Percentiles rank a stretch among this genome's conserved stretches.
phyloP scores from a whole-genome alignment of 495 filamentous ascomycete genomes.

The Xylaria acuta region DNA sequence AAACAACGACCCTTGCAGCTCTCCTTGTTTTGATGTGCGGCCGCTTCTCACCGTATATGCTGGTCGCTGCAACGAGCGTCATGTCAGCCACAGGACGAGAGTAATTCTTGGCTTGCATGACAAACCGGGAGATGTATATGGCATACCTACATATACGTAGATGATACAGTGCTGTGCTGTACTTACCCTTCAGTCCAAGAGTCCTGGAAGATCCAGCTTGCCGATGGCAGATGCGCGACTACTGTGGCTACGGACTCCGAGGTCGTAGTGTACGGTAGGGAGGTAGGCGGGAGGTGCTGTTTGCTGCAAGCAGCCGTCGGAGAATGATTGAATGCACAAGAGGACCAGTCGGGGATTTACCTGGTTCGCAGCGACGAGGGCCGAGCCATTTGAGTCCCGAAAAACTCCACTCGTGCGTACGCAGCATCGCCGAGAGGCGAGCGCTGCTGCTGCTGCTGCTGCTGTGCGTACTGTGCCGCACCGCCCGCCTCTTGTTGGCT shows the following conservation, averaged over 20 bases:
- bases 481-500: slow-evolving; percentile 1
- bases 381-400: slow-evolving; percentile 17
- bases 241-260: slow-evolving; percentile 17
- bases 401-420: neutral
- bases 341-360: slow-evolving; percentile 14
- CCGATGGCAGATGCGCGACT: slow-evolving; percentile 1
- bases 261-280: slow-evolving; percentile 7
- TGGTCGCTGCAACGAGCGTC: neutral
- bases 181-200: neutral
- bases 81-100: slow-evolving; percentile 3
- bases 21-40: slow-evolving; percentile 7
- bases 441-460: neutral
- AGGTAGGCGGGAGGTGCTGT: neutral
- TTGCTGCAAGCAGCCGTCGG: slow-evolving; percentile 16
- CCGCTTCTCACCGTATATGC: slow-evolving; percentile 18
- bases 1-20: slow-evolving; percentile 21
- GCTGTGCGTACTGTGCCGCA: slow-evolving; percentile 11
- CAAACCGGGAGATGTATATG: neutral
- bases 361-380: neutral
- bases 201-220: neutral
- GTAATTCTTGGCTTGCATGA: slow-evolving; percentile 17
- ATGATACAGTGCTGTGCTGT: neutral
- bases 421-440: slow-evolving; percentile 10
- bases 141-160: neutral
- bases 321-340: neutral